A percentile compares a stretch with the other conserved stretches of the same genome.
Conservation (phyloP, 1,284 basidiomycete species). For the Fomitopsis schrenkii region DNA sequence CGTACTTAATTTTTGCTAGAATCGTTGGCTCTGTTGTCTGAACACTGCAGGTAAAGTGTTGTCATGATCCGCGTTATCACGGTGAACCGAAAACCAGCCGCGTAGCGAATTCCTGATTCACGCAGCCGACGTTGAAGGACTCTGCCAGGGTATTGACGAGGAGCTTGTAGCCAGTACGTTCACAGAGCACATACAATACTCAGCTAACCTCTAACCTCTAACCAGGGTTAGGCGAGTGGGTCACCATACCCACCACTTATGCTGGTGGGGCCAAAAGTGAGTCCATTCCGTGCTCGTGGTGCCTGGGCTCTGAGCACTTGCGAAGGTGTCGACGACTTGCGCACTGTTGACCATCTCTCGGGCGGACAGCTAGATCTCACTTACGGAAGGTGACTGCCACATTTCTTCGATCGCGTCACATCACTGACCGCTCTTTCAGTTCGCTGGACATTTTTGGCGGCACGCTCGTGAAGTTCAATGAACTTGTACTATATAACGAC, state of each 20-base stretch:
- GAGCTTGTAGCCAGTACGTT: constrained; percentile 77
- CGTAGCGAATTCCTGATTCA: constrained; percentile 92
- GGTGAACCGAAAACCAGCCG: background rate
- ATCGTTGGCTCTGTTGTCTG: constrained; percentile 64
- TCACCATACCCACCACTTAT: constrained; percentile 89
- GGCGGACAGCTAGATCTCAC: constrained; percentile 91
- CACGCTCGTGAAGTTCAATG: constrained; percentile 64
- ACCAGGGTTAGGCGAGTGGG: constrained; percentile 89
- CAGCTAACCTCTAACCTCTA: background rate
- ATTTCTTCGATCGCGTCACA: background rate
- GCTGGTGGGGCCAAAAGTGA: constrained; percentile 92
- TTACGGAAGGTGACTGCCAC: constrained; percentile 75
- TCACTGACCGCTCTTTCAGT: constrained; percentile 31
- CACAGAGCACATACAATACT: background rate
- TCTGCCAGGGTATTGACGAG: constrained; percentile 96
- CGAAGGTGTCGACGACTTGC: constrained; percentile 79
- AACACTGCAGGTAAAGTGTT: constrained; percentile 68
- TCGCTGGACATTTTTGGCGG: constrained; percentile 86
- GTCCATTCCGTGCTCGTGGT: constrained; percentile 9
- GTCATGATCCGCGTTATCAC: background rate
- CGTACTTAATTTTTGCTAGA: constrained; percentile 36
- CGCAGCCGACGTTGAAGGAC: constrained; percentile 96
- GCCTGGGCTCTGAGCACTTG: background rate
- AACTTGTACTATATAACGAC: constrained; percentile 45
- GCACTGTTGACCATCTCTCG: constrained; percentile 80